Evolutionary conservation across 495 filamentous ascomycete species (phyloP), one percentile per base, ranked within the genome.

Genomic region (Extremus antarcticus): DNA sequence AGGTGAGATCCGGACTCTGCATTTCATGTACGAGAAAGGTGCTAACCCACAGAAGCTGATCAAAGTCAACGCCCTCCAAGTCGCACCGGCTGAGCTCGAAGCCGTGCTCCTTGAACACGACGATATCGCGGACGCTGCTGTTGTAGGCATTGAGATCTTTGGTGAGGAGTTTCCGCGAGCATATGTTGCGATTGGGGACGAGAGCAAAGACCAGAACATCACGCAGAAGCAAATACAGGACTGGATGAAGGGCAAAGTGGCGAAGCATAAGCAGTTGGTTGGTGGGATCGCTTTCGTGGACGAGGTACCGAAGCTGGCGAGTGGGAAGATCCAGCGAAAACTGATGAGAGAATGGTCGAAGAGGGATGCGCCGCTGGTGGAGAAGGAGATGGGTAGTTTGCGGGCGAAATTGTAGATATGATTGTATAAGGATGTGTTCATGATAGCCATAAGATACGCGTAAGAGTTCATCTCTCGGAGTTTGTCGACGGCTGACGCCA

Each of bases 1-100:
- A 58, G 50, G 56, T 54, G 49, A 10, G 51, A 16, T 7, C 13
- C 7, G 4, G 29, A 13, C 13, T 13, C 13, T 35, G 29, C 29
- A 35, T 7, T 35, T 13, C 3, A 47, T n/a, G 40, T 57, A 25
- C 7, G 24, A 7, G 2, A 3, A 48, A 29, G 11, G 3, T 20
- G 22, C 43, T 20, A 43, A 51, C 21, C 8, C 35, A 15, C 3
- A 3, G 21, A 72, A 79, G 66, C 73, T 71, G 46, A 65, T 66
- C 61, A 70, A 68, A 57, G 71, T 74, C 13, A 72, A 72, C 49
- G 72, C 65, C 4, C 52, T 72, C 9, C 72, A 74, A 65, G 72
- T 76, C 15, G 68, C 69, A 2, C 73, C 72, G 2, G 71, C 73
- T 10, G 73, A 76, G 56, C 61, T 76, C 1, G 73, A 75, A 54